Evolutionary conservation across 805 yeast species (phyloP).

Genomic region (Starmera caribaea): DNA sequence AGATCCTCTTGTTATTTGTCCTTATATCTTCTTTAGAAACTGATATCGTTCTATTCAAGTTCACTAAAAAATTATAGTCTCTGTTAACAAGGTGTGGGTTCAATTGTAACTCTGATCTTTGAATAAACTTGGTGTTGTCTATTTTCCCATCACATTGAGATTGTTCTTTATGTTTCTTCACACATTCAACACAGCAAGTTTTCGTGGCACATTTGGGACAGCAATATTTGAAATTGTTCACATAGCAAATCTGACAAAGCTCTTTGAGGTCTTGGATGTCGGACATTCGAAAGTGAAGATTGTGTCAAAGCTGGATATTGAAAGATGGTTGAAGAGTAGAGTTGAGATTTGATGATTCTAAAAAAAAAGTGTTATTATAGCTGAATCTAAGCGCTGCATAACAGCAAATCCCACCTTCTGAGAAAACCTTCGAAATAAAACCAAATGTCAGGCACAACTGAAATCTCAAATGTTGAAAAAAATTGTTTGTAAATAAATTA

Average conservation of each 20-base stretch:
- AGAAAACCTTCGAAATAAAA: not conserved
- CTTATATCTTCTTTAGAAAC: slow-evolving; percentile 44
- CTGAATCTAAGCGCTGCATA: no score
- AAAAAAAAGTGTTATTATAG: no score
- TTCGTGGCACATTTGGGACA: slow-evolving; percentile 69
- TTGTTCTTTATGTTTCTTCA: slow-evolving; percentile 55
- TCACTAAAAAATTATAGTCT: slow-evolving; percentile 69
- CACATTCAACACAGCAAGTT: slow-evolving; percentile 69
- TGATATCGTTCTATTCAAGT: slow-evolving; percentile 49
- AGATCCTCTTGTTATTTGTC: slow-evolving; percentile 34
- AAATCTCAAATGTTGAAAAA: no score
- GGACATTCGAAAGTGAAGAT: not conserved
- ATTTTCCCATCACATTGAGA: slow-evolving; percentile 57
- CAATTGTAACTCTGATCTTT: slow-evolving; percentile 35
- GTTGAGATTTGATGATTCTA: no score
- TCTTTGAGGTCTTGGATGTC: slow-evolving; percentile 2
- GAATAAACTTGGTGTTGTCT: slow-evolving; percentile 50
- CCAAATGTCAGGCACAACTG: not conserved
- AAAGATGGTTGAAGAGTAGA: no score
- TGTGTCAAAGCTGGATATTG: not conserved
- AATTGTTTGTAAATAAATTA: no score
- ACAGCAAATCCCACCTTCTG: no score
- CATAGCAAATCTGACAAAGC: slow-evolving; percentile 38
- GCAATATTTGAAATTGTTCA: slow-evolving; percentile 44
- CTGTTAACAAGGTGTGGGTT: slow-evolving; percentile 42